Evolutionary conservation across 352 stramenopile species (phyloP).

Genomic region (Elongisporangium anandrum): DNA sequence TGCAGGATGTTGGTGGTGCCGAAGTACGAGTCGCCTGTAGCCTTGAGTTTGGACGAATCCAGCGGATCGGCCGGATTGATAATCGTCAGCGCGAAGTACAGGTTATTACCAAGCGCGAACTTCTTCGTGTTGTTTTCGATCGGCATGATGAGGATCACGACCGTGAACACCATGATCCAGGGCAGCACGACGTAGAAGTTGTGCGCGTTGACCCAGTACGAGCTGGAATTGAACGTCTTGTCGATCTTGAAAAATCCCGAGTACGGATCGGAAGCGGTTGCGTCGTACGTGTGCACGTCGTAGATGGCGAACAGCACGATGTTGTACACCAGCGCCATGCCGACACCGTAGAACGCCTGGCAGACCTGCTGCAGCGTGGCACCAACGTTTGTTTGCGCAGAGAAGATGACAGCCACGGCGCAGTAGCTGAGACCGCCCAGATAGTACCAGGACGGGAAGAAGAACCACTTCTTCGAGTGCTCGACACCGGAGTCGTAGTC

Average conservation of each 20-base stretch:
- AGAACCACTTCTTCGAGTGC: conserved; percentile 44
- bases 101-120: conserved; percentile 60
- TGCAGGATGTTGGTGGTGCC: conserved; percentile 35
- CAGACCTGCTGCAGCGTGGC: conserved; percentile 67
- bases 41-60: conserved; percentile 30
- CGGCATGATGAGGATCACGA: conserved; percentile 45
- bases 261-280: conserved; percentile 11
- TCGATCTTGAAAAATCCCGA: conserved; percentile 41
- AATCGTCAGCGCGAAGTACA: conserved; percentile 66
- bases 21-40: conserved; percentile 23
- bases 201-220: conserved; percentile 46
- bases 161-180: conserved; percentile 57
- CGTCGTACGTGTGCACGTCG: conserved; percentile 26
- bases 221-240: conserved; percentile 37
- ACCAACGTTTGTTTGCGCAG: conserved; percentile 65
- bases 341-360: conserved; percentile 72
- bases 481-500: conserved; percentile 19
- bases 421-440: conserved; percentile 56
- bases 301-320: conserved; percentile 46
- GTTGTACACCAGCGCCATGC: conserved; percentile 61
- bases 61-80: conserved; percentile 49
- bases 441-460: conserved; percentile 65
- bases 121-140: conserved; percentile 63
- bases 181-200: conserved; percentile 48
- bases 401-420: conserved; percentile 69